Conservation (phyloP, 2,329 filamentous ascomycete species). For the Epichloe brachyelytri region DNA sequence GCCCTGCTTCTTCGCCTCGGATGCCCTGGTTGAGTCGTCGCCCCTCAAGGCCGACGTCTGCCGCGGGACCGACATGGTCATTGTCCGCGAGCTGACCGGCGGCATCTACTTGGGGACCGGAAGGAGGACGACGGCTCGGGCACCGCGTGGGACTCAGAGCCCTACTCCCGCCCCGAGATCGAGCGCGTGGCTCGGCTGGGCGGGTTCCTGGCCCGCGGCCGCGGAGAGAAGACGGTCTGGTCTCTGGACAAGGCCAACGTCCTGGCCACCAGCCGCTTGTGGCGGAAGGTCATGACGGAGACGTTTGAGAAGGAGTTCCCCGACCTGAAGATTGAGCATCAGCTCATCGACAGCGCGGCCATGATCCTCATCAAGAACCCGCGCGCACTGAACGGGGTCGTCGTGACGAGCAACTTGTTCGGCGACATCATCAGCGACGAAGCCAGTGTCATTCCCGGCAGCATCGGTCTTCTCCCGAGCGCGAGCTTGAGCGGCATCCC, state of each 20-base stretch:
- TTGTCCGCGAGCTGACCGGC: conserved; percentile 83
- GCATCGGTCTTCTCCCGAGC: conserved; percentile 30
- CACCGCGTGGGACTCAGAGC: conserved; percentile 69
- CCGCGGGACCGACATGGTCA: conserved; percentile 79
- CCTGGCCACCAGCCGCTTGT: conserved; percentile 75
- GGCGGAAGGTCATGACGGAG: conserved; percentile 77
- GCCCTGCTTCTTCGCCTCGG: conserved; percentile 89
- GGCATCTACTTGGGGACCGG: conserved; percentile 88
- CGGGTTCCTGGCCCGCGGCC: conserved; percentile 65
- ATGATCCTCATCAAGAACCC: conserved; percentile 98
- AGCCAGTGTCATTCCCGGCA: conserved; percentile 49
- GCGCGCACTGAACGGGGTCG: conserved; percentile 70
- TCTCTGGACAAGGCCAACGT: conserved; percentile 95
- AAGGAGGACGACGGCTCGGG: conserved; percentile 38
- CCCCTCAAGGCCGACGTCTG: conserved; percentile 79
- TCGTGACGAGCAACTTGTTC: conserved; percentile 80
- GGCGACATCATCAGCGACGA: conserved; percentile 95
- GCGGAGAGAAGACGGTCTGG: conserved; percentile 55
- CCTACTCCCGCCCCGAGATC: conserved; percentile 74
- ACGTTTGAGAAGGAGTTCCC: conserved; percentile 84
- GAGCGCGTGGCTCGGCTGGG: conserved; percentile 77
- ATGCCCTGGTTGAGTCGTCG: conserved; percentile 69
- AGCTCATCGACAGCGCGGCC: conserved; percentile 86
- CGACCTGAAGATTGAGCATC: conserved; percentile 69
- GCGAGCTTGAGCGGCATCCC: conserved; percentile 31